phyloP scores from a whole-genome alignment of 148 eudicot species.

The Beta vulgaris region DNA sequence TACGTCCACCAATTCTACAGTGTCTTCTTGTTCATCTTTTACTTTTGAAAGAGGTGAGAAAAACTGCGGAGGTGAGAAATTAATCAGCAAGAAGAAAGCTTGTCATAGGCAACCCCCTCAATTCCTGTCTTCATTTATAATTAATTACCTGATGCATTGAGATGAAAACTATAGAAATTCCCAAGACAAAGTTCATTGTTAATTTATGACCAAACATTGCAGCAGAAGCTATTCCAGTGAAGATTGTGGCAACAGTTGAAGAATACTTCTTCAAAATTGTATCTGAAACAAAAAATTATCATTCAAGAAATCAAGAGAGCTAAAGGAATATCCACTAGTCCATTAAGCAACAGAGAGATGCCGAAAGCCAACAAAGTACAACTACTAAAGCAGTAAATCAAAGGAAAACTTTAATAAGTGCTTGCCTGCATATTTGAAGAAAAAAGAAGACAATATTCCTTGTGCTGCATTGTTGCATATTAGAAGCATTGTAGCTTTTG shows the following conservation, averaged over 20 bases:
- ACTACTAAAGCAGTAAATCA: background rate
- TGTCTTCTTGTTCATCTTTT: slow-evolving; percentile 70
- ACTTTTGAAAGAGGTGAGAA: slow-evolving; percentile 91
- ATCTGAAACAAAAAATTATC: slow-evolving; percentile 42
- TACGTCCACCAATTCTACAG: slow-evolving; percentile 43
- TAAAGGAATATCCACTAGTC: background rate
- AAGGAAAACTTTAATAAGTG: slow-evolving; percentile 6
- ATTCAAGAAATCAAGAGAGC: background rate
- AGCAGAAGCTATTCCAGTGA: slow-evolving; percentile 96
- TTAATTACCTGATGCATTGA: slow-evolving; percentile 96
- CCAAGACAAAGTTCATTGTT: slow-evolving; percentile 83
- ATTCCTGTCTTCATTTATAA: background rate
- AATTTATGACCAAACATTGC: slow-evolving; percentile 84
- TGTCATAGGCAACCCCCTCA: background rate
- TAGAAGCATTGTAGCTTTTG: slow-evolving; percentile 64
- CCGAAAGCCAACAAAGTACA: background rate
- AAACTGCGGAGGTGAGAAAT: slow-evolving; percentile 51
- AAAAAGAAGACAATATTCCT: slow-evolving; percentile 65
- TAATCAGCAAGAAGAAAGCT: slow-evolving; percentile 26
- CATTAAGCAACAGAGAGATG: slow-evolving; percentile 2
- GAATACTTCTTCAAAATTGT: slow-evolving; percentile 94
- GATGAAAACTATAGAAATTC: slow-evolving; percentile 95
- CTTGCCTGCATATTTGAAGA: slow-evolving; percentile 70
- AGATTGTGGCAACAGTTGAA: slow-evolving; percentile 86
- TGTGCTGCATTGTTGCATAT: slow-evolving; percentile 67